Conservation (phyloP, 2,329 filamentous ascomycete genomes). For the Penicillium sp. region DNA sequence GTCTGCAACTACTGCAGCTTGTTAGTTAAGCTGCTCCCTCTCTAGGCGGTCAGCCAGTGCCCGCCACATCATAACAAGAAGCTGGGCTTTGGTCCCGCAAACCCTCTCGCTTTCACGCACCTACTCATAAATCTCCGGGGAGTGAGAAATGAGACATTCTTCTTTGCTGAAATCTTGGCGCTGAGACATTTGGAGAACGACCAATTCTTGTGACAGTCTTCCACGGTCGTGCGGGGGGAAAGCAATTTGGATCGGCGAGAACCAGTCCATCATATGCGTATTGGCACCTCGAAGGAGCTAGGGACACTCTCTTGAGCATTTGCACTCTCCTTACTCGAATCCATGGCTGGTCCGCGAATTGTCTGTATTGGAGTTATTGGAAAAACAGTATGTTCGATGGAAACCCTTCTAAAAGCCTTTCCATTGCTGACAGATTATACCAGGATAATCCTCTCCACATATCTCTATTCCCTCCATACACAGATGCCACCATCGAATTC, state of each 20-base stretch:
- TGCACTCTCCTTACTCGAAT: not conserved
- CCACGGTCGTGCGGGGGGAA: not conserved
- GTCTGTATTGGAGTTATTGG: constrained; percentile 93
- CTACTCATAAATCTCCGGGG: not conserved
- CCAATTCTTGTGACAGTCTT: not conserved
- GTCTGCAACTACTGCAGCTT: not conserved
- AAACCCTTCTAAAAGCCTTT: too few species aligned
- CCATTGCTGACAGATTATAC: not conserved
- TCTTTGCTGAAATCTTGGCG: not conserved
- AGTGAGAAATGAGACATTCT: constrained; percentile 1
- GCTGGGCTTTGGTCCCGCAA: not conserved
- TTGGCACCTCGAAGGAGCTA: not conserved
- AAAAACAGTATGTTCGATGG: constrained; percentile 68
- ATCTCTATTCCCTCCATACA: constrained; percentile 79
- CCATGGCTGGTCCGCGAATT: constrained; percentile 69
- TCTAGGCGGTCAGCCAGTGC: constrained; percentile 1
- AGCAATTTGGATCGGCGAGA: not conserved
- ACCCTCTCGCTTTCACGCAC: not conserved
- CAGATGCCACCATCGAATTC: constrained; percentile 72
- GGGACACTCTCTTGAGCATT: not conserved
- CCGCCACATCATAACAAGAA: not conserved
- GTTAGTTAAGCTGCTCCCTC: not conserved
- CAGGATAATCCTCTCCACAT: constrained; percentile 98
- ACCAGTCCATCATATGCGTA: not conserved
- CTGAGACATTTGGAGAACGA: not conserved